phyloP scores from a whole-genome alignment of 768 basidiomycete species.

The Pleurotus giganteus region DNA sequence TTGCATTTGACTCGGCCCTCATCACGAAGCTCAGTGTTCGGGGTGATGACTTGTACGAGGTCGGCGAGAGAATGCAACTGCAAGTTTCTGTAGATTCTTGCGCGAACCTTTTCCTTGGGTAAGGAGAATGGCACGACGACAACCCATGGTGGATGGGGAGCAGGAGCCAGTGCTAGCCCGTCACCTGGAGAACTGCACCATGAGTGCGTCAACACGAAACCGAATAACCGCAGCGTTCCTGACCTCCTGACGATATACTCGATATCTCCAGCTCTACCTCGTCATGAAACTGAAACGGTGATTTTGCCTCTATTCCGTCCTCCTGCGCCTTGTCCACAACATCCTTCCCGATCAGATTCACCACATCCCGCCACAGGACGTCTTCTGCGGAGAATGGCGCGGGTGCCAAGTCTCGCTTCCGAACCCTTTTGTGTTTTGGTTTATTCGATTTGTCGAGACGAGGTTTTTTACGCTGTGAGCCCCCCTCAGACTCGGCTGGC shows the following conservation, averaged over 20 bases:
- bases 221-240: constrained; percentile 16
- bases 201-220: constrained; percentile 9
- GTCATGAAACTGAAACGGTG: constrained; percentile 58
- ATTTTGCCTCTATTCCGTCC: constrained; percentile 49
- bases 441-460: constrained; percentile 14
- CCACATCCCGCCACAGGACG: constrained; percentile 71
- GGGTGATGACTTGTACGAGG: constrained; percentile 58
- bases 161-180: constrained; percentile 54
- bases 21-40: constrained; percentile 69
- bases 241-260: constrained; percentile 62
- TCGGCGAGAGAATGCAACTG: constrained; percentile 77
- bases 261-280: constrained; percentile 68
- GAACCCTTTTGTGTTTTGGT: not conserved
- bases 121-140: constrained; percentile 82
- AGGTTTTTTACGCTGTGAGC: constrained; percentile 27
- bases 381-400: constrained; percentile 74
- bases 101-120: constrained; percentile 78
- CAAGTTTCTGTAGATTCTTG: constrained; percentile 67
- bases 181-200: constrained; percentile 44
- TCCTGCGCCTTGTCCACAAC: constrained; percentile 47
- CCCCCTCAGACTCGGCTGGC: constrained; percentile 15
- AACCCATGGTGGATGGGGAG: constrained; percentile 65
- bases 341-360: constrained; percentile 61
- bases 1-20: constrained; percentile 66
- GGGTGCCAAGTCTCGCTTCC: constrained; percentile 23